phyloP scores from a whole-genome alignment of 192 early-diverging fungal genomes.

The Kappamyces sp. region DNA sequence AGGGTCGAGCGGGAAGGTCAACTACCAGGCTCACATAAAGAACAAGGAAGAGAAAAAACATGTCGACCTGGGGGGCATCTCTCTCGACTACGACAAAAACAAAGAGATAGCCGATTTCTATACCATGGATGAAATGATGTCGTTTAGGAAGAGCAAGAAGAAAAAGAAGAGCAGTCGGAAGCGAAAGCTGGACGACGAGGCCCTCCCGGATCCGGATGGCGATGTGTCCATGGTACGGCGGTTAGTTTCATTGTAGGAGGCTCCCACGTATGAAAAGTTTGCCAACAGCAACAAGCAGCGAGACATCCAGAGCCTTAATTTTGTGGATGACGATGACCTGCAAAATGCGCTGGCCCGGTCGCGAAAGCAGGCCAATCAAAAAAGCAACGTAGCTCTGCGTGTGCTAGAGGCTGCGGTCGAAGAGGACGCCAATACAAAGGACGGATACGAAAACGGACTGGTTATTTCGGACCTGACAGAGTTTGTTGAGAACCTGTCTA shows the following conservation, averaged over 20 bases:
- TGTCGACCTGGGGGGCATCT: conserved; percentile 43
- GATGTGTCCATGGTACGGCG: too few species aligned
- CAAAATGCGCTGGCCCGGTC: conserved; percentile 75
- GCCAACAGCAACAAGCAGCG: conserved; percentile 26
- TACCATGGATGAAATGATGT: conserved; percentile 74
- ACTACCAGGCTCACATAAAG: conserved; percentile 9
- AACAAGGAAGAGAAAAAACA: conserved; percentile 18
- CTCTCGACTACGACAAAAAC: conserved; percentile 38
- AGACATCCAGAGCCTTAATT: conserved; percentile 55
- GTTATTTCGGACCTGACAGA: conserved; percentile 84
- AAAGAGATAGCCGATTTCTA: conserved; percentile 82
- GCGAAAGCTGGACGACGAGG: conserved; percentile 17
- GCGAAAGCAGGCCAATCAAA: conserved; percentile 55
- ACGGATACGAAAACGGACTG: conserved; percentile 18
- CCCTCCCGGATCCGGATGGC: neutral
- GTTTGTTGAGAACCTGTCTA: conserved; percentile 67
- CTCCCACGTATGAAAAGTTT: conserved; percentile 8
- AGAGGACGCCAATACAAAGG: neutral
- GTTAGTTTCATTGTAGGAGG: too few species aligned
- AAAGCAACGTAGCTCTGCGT: conserved; percentile 27
- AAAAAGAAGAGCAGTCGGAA: conserved; percentile 29
- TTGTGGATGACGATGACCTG: conserved; percentile 94
- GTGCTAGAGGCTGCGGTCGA: conserved; percentile 2
- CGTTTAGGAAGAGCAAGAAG: conserved; percentile 81
- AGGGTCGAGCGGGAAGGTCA: conserved; percentile 41